Evolutionary conservation across 108 stramenopile species (phyloP).

Genomic region (Craspedostauros australis): DNA sequence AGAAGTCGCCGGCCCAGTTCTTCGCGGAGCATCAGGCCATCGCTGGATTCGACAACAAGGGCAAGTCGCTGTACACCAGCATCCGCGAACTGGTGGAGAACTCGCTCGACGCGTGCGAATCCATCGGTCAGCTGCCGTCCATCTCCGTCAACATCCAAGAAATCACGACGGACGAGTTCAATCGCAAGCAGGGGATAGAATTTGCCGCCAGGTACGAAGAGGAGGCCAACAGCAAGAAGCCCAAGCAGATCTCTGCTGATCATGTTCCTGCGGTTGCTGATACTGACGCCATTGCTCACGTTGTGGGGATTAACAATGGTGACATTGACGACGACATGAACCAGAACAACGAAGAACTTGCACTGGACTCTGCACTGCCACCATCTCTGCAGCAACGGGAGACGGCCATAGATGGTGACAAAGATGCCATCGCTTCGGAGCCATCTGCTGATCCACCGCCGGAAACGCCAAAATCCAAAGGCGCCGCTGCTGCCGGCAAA

Average conservation of each 20-base stretch:
- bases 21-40: constrained; percentile 97
- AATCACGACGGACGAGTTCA: constrained; percentile 81
- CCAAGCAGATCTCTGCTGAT: constrained; percentile 1
- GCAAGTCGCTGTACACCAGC: constrained; percentile 93
- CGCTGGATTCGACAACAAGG: constrained; percentile 94
- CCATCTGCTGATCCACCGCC: no score
- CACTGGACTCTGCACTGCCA: no score
- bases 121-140: constrained; percentile 74
- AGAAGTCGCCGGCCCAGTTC: constrained; percentile 92
- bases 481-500: constrained; percentile 1
- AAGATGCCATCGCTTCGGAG: no score
- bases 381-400: no score
- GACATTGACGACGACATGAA: background rate
- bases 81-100: constrained; percentile 94
- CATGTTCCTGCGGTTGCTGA: no score
- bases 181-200: constrained; percentile 59
- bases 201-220: constrained; percentile 23
- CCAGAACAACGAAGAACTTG: no score
- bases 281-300: no score
- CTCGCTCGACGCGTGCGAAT: constrained; percentile 89
- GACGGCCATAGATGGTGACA: no score
- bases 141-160: constrained; percentile 78
- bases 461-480: constrained; percentile 1
- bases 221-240: no score
- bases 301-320: constrained; percentile 3